Evolutionary conservation across 2,329 filamentous ascomycete species (phyloP), one percentile per base, ranked within the genome.

Genomic region (Colletotrichum higginsianum): DNA sequence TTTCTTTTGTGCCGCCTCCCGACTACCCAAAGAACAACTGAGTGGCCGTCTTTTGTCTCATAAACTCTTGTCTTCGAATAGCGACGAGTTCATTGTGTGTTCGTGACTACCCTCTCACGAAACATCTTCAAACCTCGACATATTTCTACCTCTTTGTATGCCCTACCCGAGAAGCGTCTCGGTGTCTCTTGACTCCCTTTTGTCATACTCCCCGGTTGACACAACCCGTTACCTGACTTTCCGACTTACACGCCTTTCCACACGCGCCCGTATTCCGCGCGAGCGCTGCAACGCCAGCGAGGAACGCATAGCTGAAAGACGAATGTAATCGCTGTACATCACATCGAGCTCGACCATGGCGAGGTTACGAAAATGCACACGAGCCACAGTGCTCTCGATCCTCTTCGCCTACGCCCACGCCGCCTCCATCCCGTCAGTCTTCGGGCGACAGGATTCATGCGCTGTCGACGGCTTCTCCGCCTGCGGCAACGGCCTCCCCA

Each of bases 401-500:
- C 75, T 82, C 73, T 78, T 72, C 52, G 79, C 80, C 60, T 80
- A 80, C 35, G 75, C 80, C 18, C 80, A 81, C 47, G 85, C 86
- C 61, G 76, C 79, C 66, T 80, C 78, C 4, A 79, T 86, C 26
- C 77, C 76, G 68, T 75, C 77, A 50, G 66, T 89, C 58, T 84
- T 88, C 74, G 76, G 79, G 67, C 83, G 86, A 67, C 80, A 82
- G 55, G 81, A 82, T 50, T 86, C 84, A 47, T 93, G 91, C 80
- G 82, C 86, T 49, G 84, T 86, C 46, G 77, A 84, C 18, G 75
- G 79, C 61, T 86, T 89, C 67, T 79, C 82, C 21, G 84, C 85
- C 74, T 94, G 92, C 78, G 81, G 86, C 30, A 78, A 82, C 38
- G 84, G 82, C 40, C 84, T 93, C 26, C 91, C 92, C 1, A 83